Conservation (phyloP, 2,329 filamentous ascomycete species). For the Colletotrichum karsti region DNA sequence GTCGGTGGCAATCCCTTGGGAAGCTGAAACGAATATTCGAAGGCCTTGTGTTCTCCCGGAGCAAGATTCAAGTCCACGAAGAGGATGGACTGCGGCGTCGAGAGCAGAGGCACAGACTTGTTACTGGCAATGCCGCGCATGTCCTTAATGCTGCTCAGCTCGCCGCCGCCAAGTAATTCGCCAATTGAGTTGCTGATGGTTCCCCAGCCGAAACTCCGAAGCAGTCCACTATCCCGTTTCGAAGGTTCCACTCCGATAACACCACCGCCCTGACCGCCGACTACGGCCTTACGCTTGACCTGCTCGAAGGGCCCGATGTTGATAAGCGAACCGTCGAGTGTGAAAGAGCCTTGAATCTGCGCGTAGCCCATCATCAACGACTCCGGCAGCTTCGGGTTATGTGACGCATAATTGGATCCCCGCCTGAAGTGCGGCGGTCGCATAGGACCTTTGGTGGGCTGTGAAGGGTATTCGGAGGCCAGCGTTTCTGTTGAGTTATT, state of each 20-base stretch:
- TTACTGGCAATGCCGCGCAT: constrained; percentile 90
- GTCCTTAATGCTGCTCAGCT: constrained; percentile 93
- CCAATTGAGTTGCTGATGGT: constrained; percentile 88
- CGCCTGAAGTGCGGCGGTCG: constrained; percentile 55
- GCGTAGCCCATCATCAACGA: constrained; percentile 98
- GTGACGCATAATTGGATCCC: constrained; percentile 52
- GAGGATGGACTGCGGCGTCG: constrained; percentile 92
- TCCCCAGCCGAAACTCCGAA: constrained; percentile 88
- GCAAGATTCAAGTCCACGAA: constrained; percentile 92
- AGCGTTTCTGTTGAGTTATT: constrained; percentile 95
- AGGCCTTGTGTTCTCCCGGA: constrained; percentile 89
- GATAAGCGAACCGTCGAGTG: constrained; percentile 88
- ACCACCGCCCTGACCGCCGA: constrained; percentile 86
- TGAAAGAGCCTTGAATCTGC: constrained; percentile 92
- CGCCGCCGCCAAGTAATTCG: constrained; percentile 84
- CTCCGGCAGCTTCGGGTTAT: constrained; percentile 67
- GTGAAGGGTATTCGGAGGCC: constrained; percentile 82
- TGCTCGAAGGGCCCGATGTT: constrained; percentile 92
- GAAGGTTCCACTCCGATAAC: constrained; percentile 81
- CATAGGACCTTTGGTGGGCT: constrained; percentile 43
- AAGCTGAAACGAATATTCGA: constrained; percentile 85
- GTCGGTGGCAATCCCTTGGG: constrained; percentile 91
- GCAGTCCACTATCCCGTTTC: constrained; percentile 80
- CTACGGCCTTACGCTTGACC: constrained; percentile 92
- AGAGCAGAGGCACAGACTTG: constrained; percentile 89